These are phyloP conservation scores for Waltergamsia citrina DNA, from an alignment of 2,329 filamentous ascomycete species.

Conservation along the genomic window DNA sequence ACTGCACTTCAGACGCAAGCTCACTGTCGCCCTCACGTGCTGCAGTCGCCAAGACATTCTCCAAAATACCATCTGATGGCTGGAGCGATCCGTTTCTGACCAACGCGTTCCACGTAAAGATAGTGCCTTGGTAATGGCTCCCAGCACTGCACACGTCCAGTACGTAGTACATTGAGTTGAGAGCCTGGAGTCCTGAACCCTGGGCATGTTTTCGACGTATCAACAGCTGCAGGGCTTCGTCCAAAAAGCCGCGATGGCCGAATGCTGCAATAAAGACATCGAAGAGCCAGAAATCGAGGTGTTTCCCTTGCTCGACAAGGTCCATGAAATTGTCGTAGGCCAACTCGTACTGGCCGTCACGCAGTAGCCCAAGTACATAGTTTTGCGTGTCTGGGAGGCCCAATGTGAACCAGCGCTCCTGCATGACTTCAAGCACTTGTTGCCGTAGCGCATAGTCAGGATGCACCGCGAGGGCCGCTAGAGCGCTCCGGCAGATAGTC, in stretches of 20 bases:
- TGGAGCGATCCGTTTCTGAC: constrained; percentile 36
- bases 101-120: constrained; percentile 61
- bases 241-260: constrained; percentile 61
- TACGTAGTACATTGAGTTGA: constrained; percentile 57
- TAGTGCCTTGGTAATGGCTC: constrained; percentile 54
- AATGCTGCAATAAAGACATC: constrained; percentile 70
- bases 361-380: constrained; percentile 63
- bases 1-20: constrained; percentile 63
- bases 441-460: constrained; percentile 73
- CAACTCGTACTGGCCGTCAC: constrained; percentile 76
- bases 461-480: constrained; percentile 70
- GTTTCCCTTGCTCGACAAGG: constrained; percentile 47
- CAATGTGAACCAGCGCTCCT: constrained; percentile 50
- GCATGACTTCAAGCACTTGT: constrained; percentile 65
- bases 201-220: constrained; percentile 36
- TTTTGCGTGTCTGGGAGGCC: constrained; percentile 50
- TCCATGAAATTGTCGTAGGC: constrained; percentile 62
- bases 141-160: constrained; percentile 65
- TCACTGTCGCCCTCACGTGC: constrained; percentile 56
- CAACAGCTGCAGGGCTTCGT: constrained; percentile 66
- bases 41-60: constrained; percentile 63
- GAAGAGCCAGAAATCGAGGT: constrained; percentile 63
- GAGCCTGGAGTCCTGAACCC: constrained; percentile 26
- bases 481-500: constrained; percentile 59
- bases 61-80: constrained; percentile 50